Base-by-base conservation (phyloP, 116 monocot genomes). In the Thalassia testudinum region DNA sequence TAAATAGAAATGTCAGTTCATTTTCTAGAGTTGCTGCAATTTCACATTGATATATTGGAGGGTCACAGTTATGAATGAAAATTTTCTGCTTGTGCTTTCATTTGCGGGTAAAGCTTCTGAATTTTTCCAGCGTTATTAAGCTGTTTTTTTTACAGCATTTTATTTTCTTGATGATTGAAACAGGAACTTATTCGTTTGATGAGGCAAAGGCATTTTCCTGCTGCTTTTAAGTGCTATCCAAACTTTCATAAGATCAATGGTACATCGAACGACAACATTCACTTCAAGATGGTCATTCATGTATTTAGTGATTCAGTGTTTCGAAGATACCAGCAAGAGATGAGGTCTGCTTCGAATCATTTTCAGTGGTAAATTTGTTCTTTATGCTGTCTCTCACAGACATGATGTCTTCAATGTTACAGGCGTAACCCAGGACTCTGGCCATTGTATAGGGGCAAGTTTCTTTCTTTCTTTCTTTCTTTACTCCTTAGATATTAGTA, bases 101-200 rank as follows among this genome's bases (percentile, higher is more conserved):
- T 34, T 34, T 34, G 10, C 30, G 30, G 30, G 10, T 34, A 5
- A 34, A 5, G 30, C 30, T 34, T 34, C 10, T 10, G 3, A 34
- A 3, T 34, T 5, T 34, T 34, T 34, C 10, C 10, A 34, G 10
- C n/a, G n/a, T 10, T 5, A 34, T 10, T 10, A 34, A 34, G 10
- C 30, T 10, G 10, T 34, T 34, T 34, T 34, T 34, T 10, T 5
- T 34, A 3, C 10, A 34, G 30, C 30, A 34, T 34, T 34, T 34
- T 34, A 34, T 3, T 34, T 34, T 10, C 30, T 5, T 34, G 10
- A 10, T 34, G 30, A 34, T 54, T 34, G 5, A 50, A 15, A 61
- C 77, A 99, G 97, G 97, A 99, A 66, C 74, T 89, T 75, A 78
- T 99, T 27, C 70, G 89, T 43, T 54, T 99, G 77, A 99, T 99